These are phyloP conservation scores for Pseudogymnoascus sp. DNA, from an alignment of 2,329 filamentous ascomycete species.

Conservation along the genomic window DNA sequence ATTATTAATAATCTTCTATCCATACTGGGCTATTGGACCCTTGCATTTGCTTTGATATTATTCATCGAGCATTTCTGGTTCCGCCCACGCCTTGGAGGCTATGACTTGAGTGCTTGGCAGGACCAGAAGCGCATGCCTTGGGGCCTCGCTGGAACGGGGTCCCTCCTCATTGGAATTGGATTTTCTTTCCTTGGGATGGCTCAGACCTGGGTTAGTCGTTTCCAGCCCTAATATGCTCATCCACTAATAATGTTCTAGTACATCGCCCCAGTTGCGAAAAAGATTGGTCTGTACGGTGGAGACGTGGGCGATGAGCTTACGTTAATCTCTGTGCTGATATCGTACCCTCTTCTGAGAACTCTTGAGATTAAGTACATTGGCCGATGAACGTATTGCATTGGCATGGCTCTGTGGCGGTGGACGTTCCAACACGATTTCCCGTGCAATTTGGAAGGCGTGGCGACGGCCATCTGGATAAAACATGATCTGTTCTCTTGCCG, in stretches of 20 bases:
- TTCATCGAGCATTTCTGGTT: constrained; percentile 18
- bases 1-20: constrained; percentile 19
- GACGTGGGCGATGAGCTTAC: neutral
- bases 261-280: neutral
- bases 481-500: too few species aligned
- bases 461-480: too few species aligned
- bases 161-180: constrained; percentile 15
- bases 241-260: neutral
- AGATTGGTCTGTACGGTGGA: neutral
- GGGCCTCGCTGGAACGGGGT: constrained; percentile 14
- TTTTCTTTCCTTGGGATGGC: constrained; percentile 17
- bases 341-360: neutral
- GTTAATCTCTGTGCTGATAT: neutral
- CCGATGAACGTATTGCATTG: too few species aligned
- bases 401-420: too few species aligned
- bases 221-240: neutral
- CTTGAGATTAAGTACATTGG: constrained; percentile 2
- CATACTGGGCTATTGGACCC: constrained; percentile 21
- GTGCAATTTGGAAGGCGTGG: too few species aligned
- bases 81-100: constrained; percentile 16
- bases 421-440: too few species aligned
- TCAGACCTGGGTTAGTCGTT: constrained; percentile 17
- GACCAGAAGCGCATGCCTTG: constrained; percentile 17
- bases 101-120: constrained; percentile 19
- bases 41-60: constrained; percentile 17